phyloP scores from a whole-genome alignment of 2,329 filamentous ascomycete species.

The Ceratocystis cacaofunesta region DNA sequence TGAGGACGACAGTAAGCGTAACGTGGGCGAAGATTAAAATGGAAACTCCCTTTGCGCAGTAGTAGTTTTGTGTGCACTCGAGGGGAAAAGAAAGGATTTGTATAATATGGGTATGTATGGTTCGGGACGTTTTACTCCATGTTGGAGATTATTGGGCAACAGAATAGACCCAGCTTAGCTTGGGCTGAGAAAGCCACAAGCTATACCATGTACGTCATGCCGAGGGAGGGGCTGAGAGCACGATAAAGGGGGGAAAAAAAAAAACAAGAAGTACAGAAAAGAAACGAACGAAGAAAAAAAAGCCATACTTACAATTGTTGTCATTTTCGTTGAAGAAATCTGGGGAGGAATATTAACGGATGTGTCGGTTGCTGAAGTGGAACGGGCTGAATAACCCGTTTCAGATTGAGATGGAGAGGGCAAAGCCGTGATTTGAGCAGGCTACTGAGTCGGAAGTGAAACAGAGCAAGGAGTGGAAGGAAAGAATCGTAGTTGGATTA shows the following conservation, averaged over 20 bases:
- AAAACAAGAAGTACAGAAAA: background rate
- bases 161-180: background rate
- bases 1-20: background rate
- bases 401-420: background rate
- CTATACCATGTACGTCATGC: background rate
- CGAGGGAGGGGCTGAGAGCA: background rate
- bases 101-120: background rate
- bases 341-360: background rate
- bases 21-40: background rate
- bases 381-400: background rate
- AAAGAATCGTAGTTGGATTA: background rate
- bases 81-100: background rate
- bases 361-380: background rate
- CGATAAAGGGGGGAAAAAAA: background rate
- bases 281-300: background rate
- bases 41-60: background rate
- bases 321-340: background rate
- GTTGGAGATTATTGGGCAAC: constrained; percentile 2
- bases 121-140: background rate
- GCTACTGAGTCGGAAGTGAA: background rate
- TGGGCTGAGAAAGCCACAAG: background rate
- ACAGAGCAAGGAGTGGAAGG: background rate
- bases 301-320: constrained; percentile 1
- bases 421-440: background rate
- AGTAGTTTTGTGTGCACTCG: background rate